Evolutionary conservation across 169 alveolate genomes (phyloP).

Genomic region (Amoebophrya sp.): DNA sequence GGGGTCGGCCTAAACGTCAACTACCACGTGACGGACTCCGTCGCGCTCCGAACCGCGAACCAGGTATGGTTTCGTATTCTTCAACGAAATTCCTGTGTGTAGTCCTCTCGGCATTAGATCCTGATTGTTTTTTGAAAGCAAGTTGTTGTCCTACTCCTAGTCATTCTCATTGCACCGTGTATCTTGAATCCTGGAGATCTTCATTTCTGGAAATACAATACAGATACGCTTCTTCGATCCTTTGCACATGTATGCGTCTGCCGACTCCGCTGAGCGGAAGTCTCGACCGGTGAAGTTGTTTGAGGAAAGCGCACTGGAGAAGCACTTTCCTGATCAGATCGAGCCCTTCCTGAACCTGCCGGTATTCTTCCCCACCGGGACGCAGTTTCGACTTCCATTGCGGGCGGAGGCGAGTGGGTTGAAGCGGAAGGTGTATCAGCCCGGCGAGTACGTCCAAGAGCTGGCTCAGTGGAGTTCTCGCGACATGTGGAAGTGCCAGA

Average conservation of each 20-base stretch:
- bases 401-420: background rate
- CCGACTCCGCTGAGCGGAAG: too few species aligned
- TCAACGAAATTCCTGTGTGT: too few species aligned
- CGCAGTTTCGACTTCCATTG: background rate
- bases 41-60: background rate
- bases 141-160: too few species aligned
- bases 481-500: constrained; percentile 12
- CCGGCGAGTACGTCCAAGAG: background rate
- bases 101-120: too few species aligned
- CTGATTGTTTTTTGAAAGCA: too few species aligned
- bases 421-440: background rate
- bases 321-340: background rate
- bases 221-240: constrained; percentile 2
- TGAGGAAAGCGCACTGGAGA: too few species aligned
- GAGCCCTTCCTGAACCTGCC: background rate
- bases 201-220: too few species aligned
- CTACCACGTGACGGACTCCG: background rate
- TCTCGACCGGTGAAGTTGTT: too few species aligned
- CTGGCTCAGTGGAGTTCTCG: background rate
- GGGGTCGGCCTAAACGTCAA: background rate
- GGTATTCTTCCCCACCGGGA: background rate
- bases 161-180: too few species aligned
- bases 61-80: too few species aligned
- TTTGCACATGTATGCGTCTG: background rate
- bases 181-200: too few species aligned